These are phyloP conservation scores for Inga leiocalycina DNA, from an alignment of 306 rosid species.

Conservation along the genomic window DNA sequence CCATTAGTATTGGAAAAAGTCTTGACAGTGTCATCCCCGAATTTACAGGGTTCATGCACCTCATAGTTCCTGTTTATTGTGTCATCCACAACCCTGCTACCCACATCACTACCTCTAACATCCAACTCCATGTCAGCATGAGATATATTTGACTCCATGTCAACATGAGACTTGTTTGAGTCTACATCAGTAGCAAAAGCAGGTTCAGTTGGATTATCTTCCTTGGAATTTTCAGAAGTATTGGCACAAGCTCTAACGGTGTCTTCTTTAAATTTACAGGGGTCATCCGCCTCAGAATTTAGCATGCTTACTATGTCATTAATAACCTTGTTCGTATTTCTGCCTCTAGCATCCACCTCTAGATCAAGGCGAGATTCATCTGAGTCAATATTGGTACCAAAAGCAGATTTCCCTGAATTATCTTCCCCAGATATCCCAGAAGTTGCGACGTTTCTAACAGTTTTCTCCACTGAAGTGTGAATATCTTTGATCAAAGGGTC, in stretches of 20 bases:
- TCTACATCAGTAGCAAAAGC: background rate
- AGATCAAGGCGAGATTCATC: constrained; percentile 40
- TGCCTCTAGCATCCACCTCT: constrained; percentile 36
- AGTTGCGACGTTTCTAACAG: constrained; percentile 15
- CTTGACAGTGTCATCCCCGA: constrained; percentile 32
- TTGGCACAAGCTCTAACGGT: constrained; percentile 21
- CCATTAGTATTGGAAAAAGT: constrained; percentile 16
- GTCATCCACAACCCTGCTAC: constrained; percentile 32
- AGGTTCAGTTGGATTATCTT: constrained; percentile 8
- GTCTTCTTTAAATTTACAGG: constrained; percentile 30
- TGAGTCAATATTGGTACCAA: constrained; percentile 3
- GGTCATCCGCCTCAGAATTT: constrained; percentile 39
- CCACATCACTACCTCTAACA: constrained; percentile 33
- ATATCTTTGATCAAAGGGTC: constrained; percentile 30
- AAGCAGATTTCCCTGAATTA: constrained; percentile 8
- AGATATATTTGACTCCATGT: constrained; percentile 33
- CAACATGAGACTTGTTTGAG: constrained; percentile 25
- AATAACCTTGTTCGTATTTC: constrained; percentile 25
- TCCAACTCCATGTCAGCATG: constrained; percentile 39
- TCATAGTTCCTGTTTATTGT: constrained; percentile 31
- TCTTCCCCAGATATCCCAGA: constrained; percentile 37
- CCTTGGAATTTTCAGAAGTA: constrained; percentile 29
- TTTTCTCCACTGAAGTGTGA: constrained; percentile 31
- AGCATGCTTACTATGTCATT: constrained; percentile 29
- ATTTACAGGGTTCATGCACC: constrained; percentile 36